These are phyloP conservation scores for Fusarium agapanthi DNA, from an alignment of 2,329 filamentous ascomycete genomes.

Conservation along the genomic window DNA sequence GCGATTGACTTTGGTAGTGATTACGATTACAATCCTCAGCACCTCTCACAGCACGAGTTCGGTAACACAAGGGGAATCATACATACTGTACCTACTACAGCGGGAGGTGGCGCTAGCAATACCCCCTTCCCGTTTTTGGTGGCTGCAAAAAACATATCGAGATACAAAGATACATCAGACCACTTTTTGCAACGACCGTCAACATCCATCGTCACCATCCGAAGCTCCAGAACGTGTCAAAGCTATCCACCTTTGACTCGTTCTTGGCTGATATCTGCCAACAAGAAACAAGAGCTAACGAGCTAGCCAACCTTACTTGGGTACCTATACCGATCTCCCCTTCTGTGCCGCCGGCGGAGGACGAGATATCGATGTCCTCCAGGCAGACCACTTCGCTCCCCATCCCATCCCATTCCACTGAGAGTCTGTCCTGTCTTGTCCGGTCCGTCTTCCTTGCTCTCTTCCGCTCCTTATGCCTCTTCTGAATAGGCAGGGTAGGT, in stretches of 20 bases:
- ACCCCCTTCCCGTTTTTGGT: not conserved
- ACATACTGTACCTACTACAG: not conserved
- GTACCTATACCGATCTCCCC: slow-evolving; percentile 2
- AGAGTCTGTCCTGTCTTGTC: not conserved
- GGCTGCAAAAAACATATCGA: slow-evolving; percentile 18
- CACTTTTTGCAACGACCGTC: slow-evolving; percentile 12
- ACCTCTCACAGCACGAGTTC: not conserved
- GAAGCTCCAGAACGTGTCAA: slow-evolving; percentile 12
- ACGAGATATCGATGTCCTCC: slow-evolving; percentile 12
- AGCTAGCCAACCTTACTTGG: not conserved
- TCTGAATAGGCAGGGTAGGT: slow-evolving; percentile 1
- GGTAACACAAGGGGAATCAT: not conserved
- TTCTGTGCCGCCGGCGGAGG: not conserved
- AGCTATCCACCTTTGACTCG: slow-evolving; percentile 17
- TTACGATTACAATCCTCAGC: not conserved
- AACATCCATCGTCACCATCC: slow-evolving; percentile 13
- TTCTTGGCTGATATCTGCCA: slow-evolving; percentile 18
- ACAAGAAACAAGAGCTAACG: slow-evolving; percentile 4
- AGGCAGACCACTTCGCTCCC: slow-evolving; percentile 30
- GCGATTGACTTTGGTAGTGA: slow-evolving; percentile 12
- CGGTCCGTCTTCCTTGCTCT: slow-evolving; percentile 33
- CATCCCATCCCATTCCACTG: slow-evolving; percentile 6
- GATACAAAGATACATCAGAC: slow-evolving; percentile 24
- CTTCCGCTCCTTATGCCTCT: slow-evolving; percentile 17
- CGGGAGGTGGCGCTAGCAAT: slow-evolving; percentile 19